Base-by-base conservation (phyloP, 176 grass and related monocot species). In the Zea luxurians region DNA sequence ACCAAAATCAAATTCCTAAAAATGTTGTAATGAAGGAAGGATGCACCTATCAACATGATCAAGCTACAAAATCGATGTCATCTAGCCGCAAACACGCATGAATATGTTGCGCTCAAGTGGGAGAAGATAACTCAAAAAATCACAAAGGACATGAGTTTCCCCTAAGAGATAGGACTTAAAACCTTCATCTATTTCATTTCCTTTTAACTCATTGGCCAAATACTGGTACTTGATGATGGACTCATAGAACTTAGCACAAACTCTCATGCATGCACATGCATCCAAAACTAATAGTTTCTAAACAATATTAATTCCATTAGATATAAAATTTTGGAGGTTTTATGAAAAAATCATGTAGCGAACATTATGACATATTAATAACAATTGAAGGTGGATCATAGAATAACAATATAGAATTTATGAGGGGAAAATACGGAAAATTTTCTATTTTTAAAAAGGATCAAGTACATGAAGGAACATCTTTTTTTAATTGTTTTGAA, bases 231-330 rank as follows among this genome's bases (percentile, higher is more conserved):
- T 54, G 16, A 54, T n/a, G 52, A 53, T 16, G 15, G 13, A 7
- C 2, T 54, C 16, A 54, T 6, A 61, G 11, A 62, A 20, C 2
- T 48, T 9, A 48, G 8, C 44, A 34, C 10, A 4, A 20, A 47
- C 18, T 35, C 8, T 45, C 11, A 68, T 47, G 48, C 48, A 66
- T 66, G 64, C 38, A 67, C 64, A 44, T 68, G 68, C 45, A 70
- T 49, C 20, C 35, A 20, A 48, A 70, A 47, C 68, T 15, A 71
- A 21, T 71, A 52, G 27, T 52, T 71, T 4, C 13, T 49, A 52
- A 52, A 71, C 12, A 71, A 49, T 45, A 71, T 52, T 21, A 71
- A 71, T 49, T 53, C 48, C 21, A 71, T 37, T 27, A 36, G 27
- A 49, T 4, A 50, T 1, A 49, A 21, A 21, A 13, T 13, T 6